Evolutionary conservation across 108 stramenopile genomes (phyloP), one percentile per base, ranked within the genome.

Genomic region (Parmales sp.): DNA sequence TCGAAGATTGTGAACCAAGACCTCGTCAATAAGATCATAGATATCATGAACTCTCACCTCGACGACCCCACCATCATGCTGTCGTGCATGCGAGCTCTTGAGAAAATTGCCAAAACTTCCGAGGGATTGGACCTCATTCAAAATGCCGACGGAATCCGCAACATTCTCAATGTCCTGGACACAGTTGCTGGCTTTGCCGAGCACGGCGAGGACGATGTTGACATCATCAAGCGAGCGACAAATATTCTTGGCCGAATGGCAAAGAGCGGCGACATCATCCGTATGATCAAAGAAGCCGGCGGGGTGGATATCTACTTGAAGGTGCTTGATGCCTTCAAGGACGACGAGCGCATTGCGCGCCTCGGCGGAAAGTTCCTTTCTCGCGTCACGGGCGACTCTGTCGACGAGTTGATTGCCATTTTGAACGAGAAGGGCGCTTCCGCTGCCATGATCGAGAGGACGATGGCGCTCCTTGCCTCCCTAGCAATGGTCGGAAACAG

Each of bases 181-280:
- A 65, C 13, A 20, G 23, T 65, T 23, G 37, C 64, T 2, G 39
- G 25, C 64, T 28, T 8, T 23, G 64, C 38, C 2, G 16, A 23
- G 38, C 37, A 38, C 38, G 18, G 23, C 16, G 16, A 38, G 2
- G 64, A 65, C 23, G 64, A 65, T 7, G 64, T 20, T 19, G 64
- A 65, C 38, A 19, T 39, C 19, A n/a, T 41, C 64, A 41, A 20
- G 26, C 18, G 39, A n/a, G 23, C 64, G 26, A 65, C 64, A 20
- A 65, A 65, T 37, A 41, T 28, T 39, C 64, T 65, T 65, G 64
- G 64, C 37, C 22, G 29, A 28, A 65, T 60, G 64, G 64, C 64
- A 28, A 60, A 60, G 54, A 34, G 36, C 54, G 54, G n/a, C 54
- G 20, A 20, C 29, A 20, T 60, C 31, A 60, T 60, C 31, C n/a